Percentiles rank a stretch among this genome's conserved stretches.
Conservation (phyloP, 495 filamentous ascomycete genomes). For the Usnea hakonensis region DNA sequence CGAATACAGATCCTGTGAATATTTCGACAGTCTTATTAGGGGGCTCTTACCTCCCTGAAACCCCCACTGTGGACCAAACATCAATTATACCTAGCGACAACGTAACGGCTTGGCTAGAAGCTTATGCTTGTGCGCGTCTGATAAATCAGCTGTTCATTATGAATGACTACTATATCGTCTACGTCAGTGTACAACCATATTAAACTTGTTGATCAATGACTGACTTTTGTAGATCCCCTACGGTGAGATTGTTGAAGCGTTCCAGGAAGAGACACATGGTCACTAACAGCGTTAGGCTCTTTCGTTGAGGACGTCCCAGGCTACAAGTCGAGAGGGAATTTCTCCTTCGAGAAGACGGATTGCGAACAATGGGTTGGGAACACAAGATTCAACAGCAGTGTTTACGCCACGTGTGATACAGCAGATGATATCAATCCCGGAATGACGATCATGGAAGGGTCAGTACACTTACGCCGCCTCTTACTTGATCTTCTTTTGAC, state of each 20-base stretch:
- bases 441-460: not conserved
- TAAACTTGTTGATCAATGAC: not conserved
- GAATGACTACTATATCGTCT: not conserved
- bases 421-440: not conserved
- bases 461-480: not conserved
- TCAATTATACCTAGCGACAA: not conserved
- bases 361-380: not conserved
- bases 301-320: not conserved
- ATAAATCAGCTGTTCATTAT: not conserved
- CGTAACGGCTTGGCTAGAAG: not conserved
- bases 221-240: not conserved
- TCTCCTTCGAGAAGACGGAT: not conserved
- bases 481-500: not conserved
- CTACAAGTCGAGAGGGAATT: not conserved
- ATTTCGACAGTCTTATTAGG: not conserved
- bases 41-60: not conserved
- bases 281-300: not conserved
- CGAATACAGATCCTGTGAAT: not conserved
- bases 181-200: not conserved
- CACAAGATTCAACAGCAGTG: not conserved
- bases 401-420: not conserved
- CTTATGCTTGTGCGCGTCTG: not conserved
- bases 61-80: not conserved
- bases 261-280: not conserved
- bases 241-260: not conserved